These are phyloP conservation scores for Amanita molliuscula DNA, from an alignment of 768 basidiomycete species.

Conservation along the genomic window DNA sequence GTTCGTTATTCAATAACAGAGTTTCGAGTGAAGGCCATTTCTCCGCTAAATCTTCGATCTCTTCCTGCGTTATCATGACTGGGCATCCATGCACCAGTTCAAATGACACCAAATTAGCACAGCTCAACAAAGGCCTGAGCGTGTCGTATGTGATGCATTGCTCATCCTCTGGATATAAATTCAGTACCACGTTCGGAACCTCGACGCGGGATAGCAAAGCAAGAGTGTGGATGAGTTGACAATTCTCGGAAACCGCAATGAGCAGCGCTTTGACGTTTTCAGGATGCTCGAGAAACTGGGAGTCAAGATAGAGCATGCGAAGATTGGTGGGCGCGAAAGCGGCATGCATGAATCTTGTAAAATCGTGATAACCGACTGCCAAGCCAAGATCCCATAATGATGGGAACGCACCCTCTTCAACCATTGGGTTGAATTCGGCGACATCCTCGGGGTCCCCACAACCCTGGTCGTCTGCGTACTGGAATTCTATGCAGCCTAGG, in stretches of 20 bases:
- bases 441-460: slow-evolving; percentile 35
- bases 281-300: slow-evolving; percentile 32
- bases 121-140: slow-evolving; percentile 25
- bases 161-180: slow-evolving; percentile 13
- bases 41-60: slow-evolving; percentile 35
- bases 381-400: slow-evolving; percentile 41
- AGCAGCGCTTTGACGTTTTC: slow-evolving; percentile 31
- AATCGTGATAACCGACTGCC: slow-evolving; percentile 32
- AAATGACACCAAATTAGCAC: slow-evolving; percentile 22
- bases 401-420: slow-evolving; percentile 42
- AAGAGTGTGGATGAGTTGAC: slow-evolving; percentile 35
- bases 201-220: slow-evolving; percentile 26
- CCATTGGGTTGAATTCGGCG: slow-evolving; percentile 28
- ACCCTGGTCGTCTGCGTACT: slow-evolving; percentile 38
- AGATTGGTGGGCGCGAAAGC: slow-evolving; percentile 38
- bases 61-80: slow-evolving; percentile 25
- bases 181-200: slow-evolving; percentile 1
- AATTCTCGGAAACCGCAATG: slow-evolving; percentile 32
- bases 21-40: slow-evolving; percentile 34
- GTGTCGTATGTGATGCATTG: slow-evolving; percentile 19
- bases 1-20: slow-evolving; percentile 38
- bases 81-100: slow-evolving; percentile 30
- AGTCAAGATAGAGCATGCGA: slow-evolving; percentile 42
- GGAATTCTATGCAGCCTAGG: slow-evolving; percentile 42
- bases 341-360: slow-evolving; percentile 31